Evolutionary conservation across 2,329 filamentous ascomycete genomes (phyloP), one percentile per base, ranked within the genome.

Genomic region (Aspergillus cejpii): DNA sequence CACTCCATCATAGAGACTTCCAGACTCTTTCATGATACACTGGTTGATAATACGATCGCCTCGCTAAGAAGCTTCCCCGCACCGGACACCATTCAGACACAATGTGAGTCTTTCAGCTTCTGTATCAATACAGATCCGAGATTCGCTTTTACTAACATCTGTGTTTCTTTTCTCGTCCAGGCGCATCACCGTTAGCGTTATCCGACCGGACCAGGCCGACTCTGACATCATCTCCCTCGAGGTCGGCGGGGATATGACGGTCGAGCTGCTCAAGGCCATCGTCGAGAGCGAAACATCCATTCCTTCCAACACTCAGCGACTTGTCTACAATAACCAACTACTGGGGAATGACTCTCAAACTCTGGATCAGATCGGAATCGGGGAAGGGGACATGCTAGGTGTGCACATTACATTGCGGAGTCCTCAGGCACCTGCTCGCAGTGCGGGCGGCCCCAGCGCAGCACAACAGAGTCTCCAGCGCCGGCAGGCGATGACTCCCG

Each of bases 361-460:
- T 2, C 78, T 98, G 61, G 80, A 89, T 55, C 78, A 91, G 58
- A 78, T 90, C 24, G 79, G 84, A 33, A 85, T 98, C 57, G 79
- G 75, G 39, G 87, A 97, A 69, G 88, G 88, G 44, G 92, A 96
- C 61, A 90, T 98, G 86, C 74, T 98, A 53, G 88, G 86, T 23
- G 78, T 97, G 55, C 85, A 94, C 63, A 84, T 95, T 54, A 59
- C 55, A 45, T 47, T 61, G 23, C 62, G 60, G 24, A 52, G 51
- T 26, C 56, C 59, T n/a, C 58, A 55, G 31, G 64, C 58, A 28
- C 56, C 63, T 47, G 46, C 58, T 41, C 47, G 62, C 55, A 58
- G 51, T 43, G 58, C 49, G 48, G 56, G 56, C 26, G 56, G 56
- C 23, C 48, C 61, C 36, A 62, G 56, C 46, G 49, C 58, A 14